Conservation (phyloP, 768 basidiomycete species). For the Lactifluus piperatus region DNA sequence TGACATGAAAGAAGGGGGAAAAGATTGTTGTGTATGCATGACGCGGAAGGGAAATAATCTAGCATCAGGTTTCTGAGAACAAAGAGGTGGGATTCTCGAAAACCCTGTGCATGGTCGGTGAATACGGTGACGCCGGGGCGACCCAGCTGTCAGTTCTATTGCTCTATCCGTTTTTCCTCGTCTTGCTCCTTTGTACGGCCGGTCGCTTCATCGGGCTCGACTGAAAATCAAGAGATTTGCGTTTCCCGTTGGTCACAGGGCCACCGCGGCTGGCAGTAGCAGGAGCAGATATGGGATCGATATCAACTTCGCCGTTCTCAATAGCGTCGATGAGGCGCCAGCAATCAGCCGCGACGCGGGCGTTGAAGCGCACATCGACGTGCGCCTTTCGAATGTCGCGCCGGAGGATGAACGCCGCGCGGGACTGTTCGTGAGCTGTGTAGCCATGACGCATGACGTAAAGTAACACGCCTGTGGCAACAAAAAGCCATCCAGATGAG, state of each 20-base stretch:
- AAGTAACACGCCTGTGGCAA: constrained; percentile 51
- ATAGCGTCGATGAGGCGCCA: constrained; percentile 46
- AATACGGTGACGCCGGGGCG: too few species aligned
- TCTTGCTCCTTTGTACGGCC: neutral
- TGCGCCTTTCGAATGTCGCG: constrained; percentile 44
- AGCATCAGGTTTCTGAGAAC: neutral
- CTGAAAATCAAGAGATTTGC: neutral
- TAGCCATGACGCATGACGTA: constrained; percentile 39
- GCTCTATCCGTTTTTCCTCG: neutral
- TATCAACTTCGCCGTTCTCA: constrained; percentile 21
- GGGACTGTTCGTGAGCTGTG: constrained; percentile 39
- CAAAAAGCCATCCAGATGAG: neutral
- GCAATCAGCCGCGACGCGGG: constrained; percentile 41
- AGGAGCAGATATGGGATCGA: neutral
- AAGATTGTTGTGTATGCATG: neutral
- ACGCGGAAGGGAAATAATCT: too few species aligned
- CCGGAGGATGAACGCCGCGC: constrained; percentile 50
- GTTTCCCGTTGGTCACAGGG: neutral
- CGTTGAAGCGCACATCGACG: constrained; percentile 59
- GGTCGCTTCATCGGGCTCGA: neutral
- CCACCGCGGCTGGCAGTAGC: neutral
- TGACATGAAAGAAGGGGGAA: neutral
- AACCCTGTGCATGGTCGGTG: too few species aligned
- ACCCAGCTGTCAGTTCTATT: neutral
- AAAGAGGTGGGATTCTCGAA: too few species aligned